A percentile compares a stretch with the other conserved stretches of the same genome.
phyloP scores from a whole-genome alignment of 139 green algal species.

The Chlamydomonas asymmetrica region DNA sequence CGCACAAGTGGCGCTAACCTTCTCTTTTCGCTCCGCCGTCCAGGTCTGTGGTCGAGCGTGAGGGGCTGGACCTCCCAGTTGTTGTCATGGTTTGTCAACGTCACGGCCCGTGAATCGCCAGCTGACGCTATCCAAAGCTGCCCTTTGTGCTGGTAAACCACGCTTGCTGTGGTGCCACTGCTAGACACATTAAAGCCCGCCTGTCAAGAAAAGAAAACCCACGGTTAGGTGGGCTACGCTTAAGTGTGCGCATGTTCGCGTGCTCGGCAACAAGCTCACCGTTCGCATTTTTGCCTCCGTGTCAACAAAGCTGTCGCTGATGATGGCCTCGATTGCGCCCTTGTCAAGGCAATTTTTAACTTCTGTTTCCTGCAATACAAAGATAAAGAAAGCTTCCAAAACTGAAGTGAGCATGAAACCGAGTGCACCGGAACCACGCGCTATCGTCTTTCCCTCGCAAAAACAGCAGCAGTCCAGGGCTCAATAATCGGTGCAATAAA shows the following conservation, averaged over 20 bases:
- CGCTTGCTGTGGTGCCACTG: constrained; percentile 53
- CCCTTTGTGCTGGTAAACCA: constrained; percentile 38
- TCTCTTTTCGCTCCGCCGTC: constrained; percentile 33
- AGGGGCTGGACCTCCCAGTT: constrained; percentile 37
- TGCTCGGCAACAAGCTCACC: neutral
- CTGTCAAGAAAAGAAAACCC: constrained; percentile 8
- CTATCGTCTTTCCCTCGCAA: no score
- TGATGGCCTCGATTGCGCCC: neutral
- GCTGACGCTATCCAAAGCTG: constrained; percentile 44
- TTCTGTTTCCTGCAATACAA: neutral
- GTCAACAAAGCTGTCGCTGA: neutral
- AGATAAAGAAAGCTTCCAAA: no score
- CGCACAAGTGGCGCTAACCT: neutral
- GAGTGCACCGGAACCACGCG: no score
- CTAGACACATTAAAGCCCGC: constrained; percentile 47
- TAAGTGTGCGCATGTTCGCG: no score
- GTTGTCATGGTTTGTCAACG: constrained; percentile 13
- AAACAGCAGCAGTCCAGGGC: no score
- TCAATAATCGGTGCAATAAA: no score
- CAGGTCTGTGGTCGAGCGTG: constrained; percentile 53
- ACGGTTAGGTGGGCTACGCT: no score
- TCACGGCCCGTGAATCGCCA: constrained; percentile 46
- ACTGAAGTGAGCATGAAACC: no score
- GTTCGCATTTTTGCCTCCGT: neutral
- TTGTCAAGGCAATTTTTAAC: neutral